A percentile compares a stretch with the other conserved stretches of the same genome.
phyloP scores from a whole-genome alignment of 2,329 filamentous ascomycete genomes.

The Aspergillus aculeatinus region DNA sequence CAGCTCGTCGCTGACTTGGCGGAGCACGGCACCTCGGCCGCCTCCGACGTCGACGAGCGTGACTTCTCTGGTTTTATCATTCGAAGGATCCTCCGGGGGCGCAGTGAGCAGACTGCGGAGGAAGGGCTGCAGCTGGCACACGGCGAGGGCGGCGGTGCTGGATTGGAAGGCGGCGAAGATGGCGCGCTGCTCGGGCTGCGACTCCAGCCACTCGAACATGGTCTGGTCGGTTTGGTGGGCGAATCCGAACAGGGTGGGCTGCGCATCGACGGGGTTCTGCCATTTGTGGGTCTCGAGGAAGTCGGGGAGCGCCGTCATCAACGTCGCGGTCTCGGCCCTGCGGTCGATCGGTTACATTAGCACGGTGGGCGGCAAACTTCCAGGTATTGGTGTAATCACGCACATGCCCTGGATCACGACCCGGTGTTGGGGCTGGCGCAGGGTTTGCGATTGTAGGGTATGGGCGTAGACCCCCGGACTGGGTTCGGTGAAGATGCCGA shows the following conservation, averaged over 20 bases:
- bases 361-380: background rate
- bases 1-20: background rate
- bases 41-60: background rate
- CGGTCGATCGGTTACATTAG: background rate
- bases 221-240: background rate
- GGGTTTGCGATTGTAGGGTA: background rate
- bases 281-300: background rate
- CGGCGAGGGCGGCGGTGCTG: background rate
- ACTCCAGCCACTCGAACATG: constrained; percentile 5
- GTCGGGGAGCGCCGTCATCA: background rate
- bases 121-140: background rate
- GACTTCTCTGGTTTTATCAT: background rate
- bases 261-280: background rate
- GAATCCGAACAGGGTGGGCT: background rate
- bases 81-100: background rate
- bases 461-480: background rate
- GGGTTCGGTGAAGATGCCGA: constrained; percentile 1
- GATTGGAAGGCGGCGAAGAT: constrained; percentile 2
- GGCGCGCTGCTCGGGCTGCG: background rate
- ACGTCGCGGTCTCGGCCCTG: constrained; percentile 1
- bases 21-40: background rate
- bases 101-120: background rate
- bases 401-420: constrained; percentile 1
- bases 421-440: background rate
- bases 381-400: background rate